Percentiles rank a stretch among this genome's conserved stretches.
Evolutionary conservation across 2,329 filamentous ascomycete species (phyloP).

Genomic region (Thermoascus crustaceus): DNA sequence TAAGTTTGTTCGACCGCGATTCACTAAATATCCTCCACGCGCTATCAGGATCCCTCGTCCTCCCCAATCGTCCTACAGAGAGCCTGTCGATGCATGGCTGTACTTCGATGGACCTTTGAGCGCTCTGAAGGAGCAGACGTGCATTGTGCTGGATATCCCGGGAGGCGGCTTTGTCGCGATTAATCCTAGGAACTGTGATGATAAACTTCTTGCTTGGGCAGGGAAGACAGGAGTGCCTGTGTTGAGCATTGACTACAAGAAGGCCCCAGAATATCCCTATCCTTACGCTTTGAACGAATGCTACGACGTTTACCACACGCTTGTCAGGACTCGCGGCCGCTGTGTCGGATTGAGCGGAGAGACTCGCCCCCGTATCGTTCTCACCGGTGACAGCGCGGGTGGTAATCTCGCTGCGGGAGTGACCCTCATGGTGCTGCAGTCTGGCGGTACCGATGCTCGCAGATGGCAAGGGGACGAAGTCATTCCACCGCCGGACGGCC

Average conservation of each 20-base stretch:
- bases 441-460: constrained; percentile 49
- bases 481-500: constrained; percentile 66
- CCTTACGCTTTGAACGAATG: constrained; percentile 81
- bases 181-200: constrained; percentile 88
- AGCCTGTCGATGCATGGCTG: constrained; percentile 77
- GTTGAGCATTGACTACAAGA: constrained; percentile 82
- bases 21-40: constrained; percentile 73
- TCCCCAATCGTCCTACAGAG: constrained; percentile 67
- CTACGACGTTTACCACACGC: constrained; percentile 72
- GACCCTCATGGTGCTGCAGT: constrained; percentile 83
- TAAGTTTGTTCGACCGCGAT: constrained; percentile 63
- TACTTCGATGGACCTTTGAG: constrained; percentile 87
- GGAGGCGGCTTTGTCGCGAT: constrained; percentile 96
- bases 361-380: constrained; percentile 57
- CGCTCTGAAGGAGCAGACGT: constrained; percentile 65
- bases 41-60: constrained; percentile 79
- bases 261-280: constrained; percentile 77
- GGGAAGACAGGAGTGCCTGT: constrained; percentile 81
- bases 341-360: constrained; percentile 68
- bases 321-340: constrained; percentile 62
- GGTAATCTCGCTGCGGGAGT: constrained; percentile 74
- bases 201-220: constrained; percentile 89
- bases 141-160: constrained; percentile 79
- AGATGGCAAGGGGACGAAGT: constrained; percentile 49
- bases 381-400: constrained; percentile 74